Base-by-base conservation (phyloP, 345 rosid species). In the Microcos paniculata region DNA sequence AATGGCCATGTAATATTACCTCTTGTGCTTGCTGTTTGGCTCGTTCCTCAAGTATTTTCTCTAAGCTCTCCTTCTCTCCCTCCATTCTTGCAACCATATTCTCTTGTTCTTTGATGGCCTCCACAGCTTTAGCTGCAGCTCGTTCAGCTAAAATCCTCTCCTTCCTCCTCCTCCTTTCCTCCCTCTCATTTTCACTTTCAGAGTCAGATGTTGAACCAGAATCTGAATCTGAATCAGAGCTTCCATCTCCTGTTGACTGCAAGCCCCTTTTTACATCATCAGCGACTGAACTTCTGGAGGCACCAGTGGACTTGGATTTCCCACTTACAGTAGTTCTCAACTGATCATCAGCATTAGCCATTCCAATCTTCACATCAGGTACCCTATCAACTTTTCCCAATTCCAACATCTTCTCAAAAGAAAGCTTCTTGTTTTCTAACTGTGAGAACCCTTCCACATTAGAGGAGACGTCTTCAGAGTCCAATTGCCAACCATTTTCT, bases 21-120 rank as follows among this genome's bases (percentile, higher is more conserved):
- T 95, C 99, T 84, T 85, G 87, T 56, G 84, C 99, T 80, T 91
- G 98, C 74, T 95, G 99, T 83, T 87, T 95, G 68, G 98, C 97
- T 80, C 89, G 90, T 81, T 91, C 97, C 74, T 93, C 99, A 19
- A 91, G 88, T 83, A 93, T 90, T 80, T 93, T 95, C 92, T 93
- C 99, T 83, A 95, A 80, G 81, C 94, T 91, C 83, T 88, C 91
- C 82, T 95, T 95, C 85, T 95, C 98, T 18, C 99, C 99, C 82
- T 95, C 98, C 75, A 93, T 85, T 83, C 89, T 89, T 38, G 99
- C 99, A 74, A 93, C 92, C 84, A 79, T 73, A 81, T 95, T 88
- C 82, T 95, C 99, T 63, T 87, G 87, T 82, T 93, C 97, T 86
- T 86, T 91, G 76, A 93, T 89, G 55, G 85, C 91, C 63, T 82